A percentile compares a stretch with the other conserved stretches of the same genome.
phyloP scores from a whole-genome alignment of 257 asterid genomes.

The Solanum okadae region DNA sequence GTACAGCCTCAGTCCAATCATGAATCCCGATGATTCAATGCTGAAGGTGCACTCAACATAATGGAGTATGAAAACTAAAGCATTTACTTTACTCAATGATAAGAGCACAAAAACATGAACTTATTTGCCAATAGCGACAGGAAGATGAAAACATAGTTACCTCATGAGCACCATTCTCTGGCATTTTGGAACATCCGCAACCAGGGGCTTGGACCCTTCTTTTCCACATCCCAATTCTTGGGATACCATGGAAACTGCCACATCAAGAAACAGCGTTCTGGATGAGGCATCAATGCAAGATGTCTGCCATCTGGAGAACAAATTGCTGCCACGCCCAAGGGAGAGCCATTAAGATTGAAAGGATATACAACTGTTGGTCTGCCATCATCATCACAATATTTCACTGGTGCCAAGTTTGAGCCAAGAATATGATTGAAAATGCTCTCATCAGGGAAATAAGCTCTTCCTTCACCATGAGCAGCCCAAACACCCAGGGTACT shows the following conservation, averaged over 20 bases:
- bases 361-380: constrained; percentile 70
- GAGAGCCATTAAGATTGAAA: constrained; percentile 69
- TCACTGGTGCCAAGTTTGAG: constrained; percentile 61
- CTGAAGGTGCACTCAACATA: neutral
- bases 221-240: constrained; percentile 64
- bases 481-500: constrained; percentile 91
- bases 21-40: neutral
- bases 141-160: neutral
- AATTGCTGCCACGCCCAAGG: constrained; percentile 77
- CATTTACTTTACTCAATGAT: neutral
- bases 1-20: neutral
- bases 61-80: neutral
- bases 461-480: constrained; percentile 93
- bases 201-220: constrained; percentile 92
- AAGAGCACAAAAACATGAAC: neutral
- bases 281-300: constrained; percentile 98
- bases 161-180: constrained; percentile 85
- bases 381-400: constrained; percentile 73
- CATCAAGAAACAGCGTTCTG: constrained; percentile 87
- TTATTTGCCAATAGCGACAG: neutral
- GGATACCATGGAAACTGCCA: constrained; percentile 99
- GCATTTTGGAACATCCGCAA: constrained; percentile 94
- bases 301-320: constrained; percentile 93
- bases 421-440: constrained; percentile 30
- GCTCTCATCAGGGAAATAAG: constrained; percentile 60